Percentiles rank a stretch among this genome's conserved stretches.
phyloP scores from a whole-genome alignment of 2,329 filamentous ascomycete species.

The Calonectria fujianensis region DNA sequence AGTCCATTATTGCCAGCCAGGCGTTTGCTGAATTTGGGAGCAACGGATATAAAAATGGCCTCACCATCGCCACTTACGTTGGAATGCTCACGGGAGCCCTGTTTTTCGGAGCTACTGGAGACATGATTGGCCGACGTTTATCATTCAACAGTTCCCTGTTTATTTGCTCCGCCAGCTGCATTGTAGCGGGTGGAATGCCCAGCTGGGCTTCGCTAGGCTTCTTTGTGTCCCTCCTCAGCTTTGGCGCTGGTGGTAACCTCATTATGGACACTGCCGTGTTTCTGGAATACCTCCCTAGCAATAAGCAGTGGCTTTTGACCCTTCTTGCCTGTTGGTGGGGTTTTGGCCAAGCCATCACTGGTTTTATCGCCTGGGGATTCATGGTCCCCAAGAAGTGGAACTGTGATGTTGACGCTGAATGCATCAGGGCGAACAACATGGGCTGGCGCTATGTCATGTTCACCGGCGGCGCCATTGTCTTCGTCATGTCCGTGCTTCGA shows the following conservation, averaged over 20 bases:
- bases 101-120: slow-evolving; percentile 81
- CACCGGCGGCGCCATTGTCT: slow-evolving; percentile 66
- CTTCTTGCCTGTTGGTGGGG: slow-evolving; percentile 71
- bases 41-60: slow-evolving; percentile 71
- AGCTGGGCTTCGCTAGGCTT: slow-evolving; percentile 79
- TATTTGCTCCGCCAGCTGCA: slow-evolving; percentile 73
- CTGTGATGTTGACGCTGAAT: slow-evolving; percentile 62
- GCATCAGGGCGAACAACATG: slow-evolving; percentile 66
- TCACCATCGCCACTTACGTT: slow-evolving; percentile 78
- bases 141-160: slow-evolving; percentile 82
- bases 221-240: slow-evolving; percentile 78
- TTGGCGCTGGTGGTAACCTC: slow-evolving; percentile 74
- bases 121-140: slow-evolving; percentile 80
- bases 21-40: slow-evolving; percentile 76
- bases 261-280: slow-evolving; percentile 72
- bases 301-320: slow-evolving; percentile 68
- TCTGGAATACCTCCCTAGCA: slow-evolving; percentile 69
- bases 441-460: slow-evolving; percentile 70
- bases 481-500: slow-evolving; percentile 67
- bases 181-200: slow-evolving; percentile 80
- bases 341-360: slow-evolving; percentile 69
- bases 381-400: slow-evolving; percentile 69
- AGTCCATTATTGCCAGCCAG: slow-evolving; percentile 76
- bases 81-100: slow-evolving; percentile 74
- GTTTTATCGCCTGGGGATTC: slow-evolving; percentile 67